These are phyloP conservation scores for Podospora conica DNA, from an alignment of 495 filamentous ascomycete genomes.

Conservation along the genomic window DNA sequence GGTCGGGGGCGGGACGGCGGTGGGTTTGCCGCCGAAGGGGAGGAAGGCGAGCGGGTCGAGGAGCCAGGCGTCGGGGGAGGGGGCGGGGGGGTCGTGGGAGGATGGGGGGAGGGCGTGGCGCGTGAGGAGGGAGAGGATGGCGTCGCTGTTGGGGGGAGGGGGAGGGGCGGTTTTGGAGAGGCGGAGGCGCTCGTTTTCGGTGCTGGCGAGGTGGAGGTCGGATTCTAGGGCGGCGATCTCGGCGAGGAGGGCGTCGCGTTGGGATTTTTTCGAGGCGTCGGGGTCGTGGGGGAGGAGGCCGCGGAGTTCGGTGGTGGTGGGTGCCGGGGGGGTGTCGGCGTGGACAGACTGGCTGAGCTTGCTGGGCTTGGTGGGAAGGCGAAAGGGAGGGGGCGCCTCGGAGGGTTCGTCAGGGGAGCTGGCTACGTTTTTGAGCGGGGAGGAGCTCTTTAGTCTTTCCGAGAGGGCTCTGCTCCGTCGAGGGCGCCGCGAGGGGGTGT, in stretches of 20 bases:
- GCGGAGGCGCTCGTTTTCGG: constrained; percentile 37
- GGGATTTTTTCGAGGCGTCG: constrained; percentile 33
- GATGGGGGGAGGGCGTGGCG: constrained; percentile 33
- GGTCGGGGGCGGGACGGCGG: constrained; percentile 7
- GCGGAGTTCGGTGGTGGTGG: constrained; percentile 25
- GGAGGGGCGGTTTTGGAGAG: constrained; percentile 13
- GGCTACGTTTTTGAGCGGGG: constrained; percentile 37
- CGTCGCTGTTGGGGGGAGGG: constrained; percentile 22
- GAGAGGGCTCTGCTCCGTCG: constrained; percentile 34
- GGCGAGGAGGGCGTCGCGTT: constrained; percentile 32
- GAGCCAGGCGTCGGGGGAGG: constrained; percentile 33
- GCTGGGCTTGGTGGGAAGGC: constrained; percentile 6
- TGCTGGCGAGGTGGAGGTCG: constrained; percentile 31
- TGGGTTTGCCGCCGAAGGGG: constrained; percentile 40
- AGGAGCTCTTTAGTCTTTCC: constrained; percentile 37
- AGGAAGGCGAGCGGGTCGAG: constrained; percentile 44
- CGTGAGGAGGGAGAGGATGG: constrained; percentile 32
- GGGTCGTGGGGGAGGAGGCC: constrained; percentile 33
- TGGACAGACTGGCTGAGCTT: background rate
- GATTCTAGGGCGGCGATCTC: constrained; percentile 33
- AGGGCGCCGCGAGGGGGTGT: constrained; percentile 43
- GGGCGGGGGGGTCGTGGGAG: constrained; percentile 18
- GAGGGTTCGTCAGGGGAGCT: background rate
- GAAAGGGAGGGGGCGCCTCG: background rate
- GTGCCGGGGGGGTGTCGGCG: background rate